A percentile compares a stretch with the other conserved stretches of the same genome.
phyloP scores from a whole-genome alignment of 2,329 filamentous ascomycete species.

The Fusarium foetens region DNA sequence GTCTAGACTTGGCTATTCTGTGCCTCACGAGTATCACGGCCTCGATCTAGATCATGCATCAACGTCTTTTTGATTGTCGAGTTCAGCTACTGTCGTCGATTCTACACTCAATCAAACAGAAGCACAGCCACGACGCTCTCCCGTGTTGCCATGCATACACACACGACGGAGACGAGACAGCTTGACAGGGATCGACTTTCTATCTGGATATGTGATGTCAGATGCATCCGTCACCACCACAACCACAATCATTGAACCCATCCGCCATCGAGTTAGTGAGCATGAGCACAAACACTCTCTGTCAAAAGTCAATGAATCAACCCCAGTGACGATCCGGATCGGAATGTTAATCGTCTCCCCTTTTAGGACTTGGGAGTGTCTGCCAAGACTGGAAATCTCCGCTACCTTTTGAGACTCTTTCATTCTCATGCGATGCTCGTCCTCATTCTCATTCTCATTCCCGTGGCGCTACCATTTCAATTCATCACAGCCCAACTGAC shows the following conservation, averaged over 20 bases:
- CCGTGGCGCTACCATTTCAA: slow-evolving; percentile 27
- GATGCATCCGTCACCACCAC: slow-evolving; percentile 14
- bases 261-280: neutral
- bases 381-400: slow-evolving; percentile 22
- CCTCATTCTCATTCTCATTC: neutral
- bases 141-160: slow-evolving; percentile 1
- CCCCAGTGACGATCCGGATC: slow-evolving; percentile 29
- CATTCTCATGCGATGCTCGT: neutral
- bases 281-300: neutral
- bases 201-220: slow-evolving; percentile 29
- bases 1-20: slow-evolving; percentile 18
- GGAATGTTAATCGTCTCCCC: slow-evolving; percentile 34
- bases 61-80: neutral
- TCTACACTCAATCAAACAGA: slow-evolving; percentile 3
- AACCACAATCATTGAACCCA: neutral
- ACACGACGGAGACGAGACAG: slow-evolving; percentile 29
- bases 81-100: slow-evolving; percentile 27
- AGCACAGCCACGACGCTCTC: slow-evolving; percentile 34
- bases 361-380: neutral
- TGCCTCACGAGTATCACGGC: slow-evolving; percentile 3
- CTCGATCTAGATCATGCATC: slow-evolving; percentile 11
- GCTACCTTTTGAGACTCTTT: slow-evolving; percentile 9
- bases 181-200: slow-evolving; percentile 30
- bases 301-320: slow-evolving; percentile 30
- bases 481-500: slow-evolving; percentile 3